phyloP scores from a whole-genome alignment of 2,329 filamentous ascomycete genomes.

The Allantophomopsis lycopodina region DNA sequence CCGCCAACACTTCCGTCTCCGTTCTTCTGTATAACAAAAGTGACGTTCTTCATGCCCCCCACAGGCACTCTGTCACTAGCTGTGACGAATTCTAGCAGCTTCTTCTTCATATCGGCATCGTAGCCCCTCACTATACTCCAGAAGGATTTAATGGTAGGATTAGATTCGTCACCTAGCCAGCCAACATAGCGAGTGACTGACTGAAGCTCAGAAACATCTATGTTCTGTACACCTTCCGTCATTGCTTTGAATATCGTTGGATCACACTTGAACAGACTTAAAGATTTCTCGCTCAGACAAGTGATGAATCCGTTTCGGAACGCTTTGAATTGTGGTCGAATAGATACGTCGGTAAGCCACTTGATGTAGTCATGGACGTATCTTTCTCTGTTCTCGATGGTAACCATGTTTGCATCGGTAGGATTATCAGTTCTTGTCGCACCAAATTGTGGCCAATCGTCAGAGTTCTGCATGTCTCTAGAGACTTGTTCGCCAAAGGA shows the following conservation, averaged over 20 bases:
- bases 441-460: slow-evolving; percentile 38
- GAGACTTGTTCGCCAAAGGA: slow-evolving; percentile 42
- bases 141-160: slow-evolving; percentile 63
- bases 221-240: slow-evolving; percentile 71
- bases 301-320: slow-evolving; percentile 71
- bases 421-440: slow-evolving; percentile 21
- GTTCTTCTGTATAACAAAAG: slow-evolving; percentile 73
- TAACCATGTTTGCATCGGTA: slow-evolving; percentile 54
- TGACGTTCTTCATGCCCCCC: slow-evolving; percentile 67
- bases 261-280: slow-evolving; percentile 49
- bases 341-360: slow-evolving; percentile 68
- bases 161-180: slow-evolving; percentile 44
- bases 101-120: slow-evolving; percentile 54
- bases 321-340: slow-evolving; percentile 64
- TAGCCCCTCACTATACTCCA: slow-evolving; percentile 67
- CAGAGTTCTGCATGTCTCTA: slow-evolving; percentile 31
- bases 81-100: slow-evolving; percentile 86
- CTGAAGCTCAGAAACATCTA: slow-evolving; percentile 63
- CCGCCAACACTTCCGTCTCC: slow-evolving; percentile 43
- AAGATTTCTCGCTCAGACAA: slow-evolving; percentile 56
- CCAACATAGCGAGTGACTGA: slow-evolving; percentile 67
- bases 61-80: slow-evolving; percentile 84
- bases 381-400: slow-evolving; percentile 59
- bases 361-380: slow-evolving; percentile 78
- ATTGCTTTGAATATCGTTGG: slow-evolving; percentile 60